Percentiles rank a stretch among this genome's conserved stretches.
Conservation (phyloP, 371 early-diverging fungal genomes). For the Syncephalastrum contaminatum region DNA sequence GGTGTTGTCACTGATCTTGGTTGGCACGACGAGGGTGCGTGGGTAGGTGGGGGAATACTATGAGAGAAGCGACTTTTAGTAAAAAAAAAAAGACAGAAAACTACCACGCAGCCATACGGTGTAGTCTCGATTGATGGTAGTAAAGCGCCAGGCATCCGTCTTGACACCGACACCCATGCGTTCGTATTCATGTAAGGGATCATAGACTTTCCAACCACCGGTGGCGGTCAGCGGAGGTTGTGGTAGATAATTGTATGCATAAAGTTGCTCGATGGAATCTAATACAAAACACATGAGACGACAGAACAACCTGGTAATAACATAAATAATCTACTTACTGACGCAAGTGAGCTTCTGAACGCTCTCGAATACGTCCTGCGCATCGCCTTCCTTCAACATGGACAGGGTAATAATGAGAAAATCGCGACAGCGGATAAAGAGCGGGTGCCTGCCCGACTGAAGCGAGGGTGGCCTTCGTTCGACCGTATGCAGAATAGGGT, state of each 20-base stretch:
- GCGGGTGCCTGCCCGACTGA: constrained; percentile 52
- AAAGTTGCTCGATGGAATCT: constrained; percentile 75
- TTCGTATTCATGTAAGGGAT: constrained; percentile 76
- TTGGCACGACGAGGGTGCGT: constrained; percentile 77
- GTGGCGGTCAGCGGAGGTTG: constrained; percentile 40
- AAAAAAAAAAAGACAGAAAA: neutral
- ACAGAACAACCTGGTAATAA: too few species aligned
- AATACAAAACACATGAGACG: constrained; percentile 6
- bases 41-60: constrained; percentile 93
- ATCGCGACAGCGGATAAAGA: constrained; percentile 76
- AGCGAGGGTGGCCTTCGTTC: constrained; percentile 61
- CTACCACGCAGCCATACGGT: constrained; percentile 39
- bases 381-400: constrained; percentile 68
- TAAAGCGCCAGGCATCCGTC: constrained; percentile 77
- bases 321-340: too few species aligned
- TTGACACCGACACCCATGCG: constrained; percentile 84
- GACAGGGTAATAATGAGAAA: constrained; percentile 74
- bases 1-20: constrained; percentile 86
- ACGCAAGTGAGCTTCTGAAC: constrained; percentile 72
- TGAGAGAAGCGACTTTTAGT: neutral
- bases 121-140: constrained; percentile 74
- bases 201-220: constrained; percentile 75
- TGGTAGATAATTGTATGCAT: constrained; percentile 79
- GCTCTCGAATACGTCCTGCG: constrained; percentile 76
- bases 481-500: constrained; percentile 83